A percentile compares a stretch with the other conserved stretches of the same genome.
Evolutionary conservation across 2,329 filamentous ascomycete genomes (phyloP).

Genomic region (Xylariales sp.): DNA sequence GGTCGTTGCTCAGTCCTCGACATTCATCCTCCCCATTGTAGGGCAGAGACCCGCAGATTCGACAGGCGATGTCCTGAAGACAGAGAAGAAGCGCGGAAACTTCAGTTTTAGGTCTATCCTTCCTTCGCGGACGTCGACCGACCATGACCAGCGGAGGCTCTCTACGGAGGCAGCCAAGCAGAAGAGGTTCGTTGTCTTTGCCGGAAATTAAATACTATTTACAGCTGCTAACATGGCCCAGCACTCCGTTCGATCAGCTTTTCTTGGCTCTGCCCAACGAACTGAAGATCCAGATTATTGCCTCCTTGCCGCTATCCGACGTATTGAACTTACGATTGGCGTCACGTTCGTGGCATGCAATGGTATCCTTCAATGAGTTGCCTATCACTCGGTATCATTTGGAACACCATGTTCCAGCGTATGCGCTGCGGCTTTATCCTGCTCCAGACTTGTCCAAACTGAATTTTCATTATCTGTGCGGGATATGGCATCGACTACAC

Average conservation of each 20-base stretch:
- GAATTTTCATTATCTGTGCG: constrained; percentile 58
- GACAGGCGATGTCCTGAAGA: constrained; percentile 25
- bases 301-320: constrained; percentile 54
- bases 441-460: constrained; percentile 40
- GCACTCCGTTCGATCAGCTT: constrained; percentile 49
- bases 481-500: constrained; percentile 61
- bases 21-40: constrained; percentile 46
- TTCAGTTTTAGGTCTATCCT: constrained; percentile 28
- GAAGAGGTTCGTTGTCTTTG: constrained; percentile 19
- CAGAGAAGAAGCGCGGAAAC: constrained; percentile 25
- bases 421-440: constrained; percentile 57
- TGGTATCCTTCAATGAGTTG: constrained; percentile 56
- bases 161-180: constrained; percentile 20
- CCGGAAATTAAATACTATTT: neutral
- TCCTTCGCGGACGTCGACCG: constrained; percentile 24
- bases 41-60: constrained; percentile 25
- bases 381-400: constrained; percentile 59
- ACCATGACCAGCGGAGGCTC: constrained; percentile 23
- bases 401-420: constrained; percentile 54
- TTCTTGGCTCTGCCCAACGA: constrained; percentile 57
- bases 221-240: constrained; percentile 12
- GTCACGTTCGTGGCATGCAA: constrained; percentile 54
- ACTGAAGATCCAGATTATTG: constrained; percentile 58
- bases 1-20: constrained; percentile 30
- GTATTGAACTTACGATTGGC: constrained; percentile 54